Evolutionary conservation across 2,329 filamentous ascomycete species (phyloP), one percentile per base, ranked within the genome.

Genomic region (Macrophomina tecta): DNA sequence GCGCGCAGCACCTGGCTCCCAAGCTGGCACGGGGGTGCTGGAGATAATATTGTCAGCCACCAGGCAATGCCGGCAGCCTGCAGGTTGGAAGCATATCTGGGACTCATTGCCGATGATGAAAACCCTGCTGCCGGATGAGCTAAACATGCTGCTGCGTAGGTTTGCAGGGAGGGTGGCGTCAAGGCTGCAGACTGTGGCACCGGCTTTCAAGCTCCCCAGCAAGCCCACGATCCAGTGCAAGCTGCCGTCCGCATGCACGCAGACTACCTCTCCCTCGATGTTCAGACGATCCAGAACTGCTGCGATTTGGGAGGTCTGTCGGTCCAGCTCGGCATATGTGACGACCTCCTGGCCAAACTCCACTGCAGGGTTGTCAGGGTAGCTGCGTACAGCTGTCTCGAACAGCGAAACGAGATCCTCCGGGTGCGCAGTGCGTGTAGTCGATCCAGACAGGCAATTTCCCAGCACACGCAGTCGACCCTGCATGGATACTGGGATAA

Each of bases 221-320:
- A 80, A 75, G 7, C 74, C 74, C 1, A 78, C 67, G 18, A 81
- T 70, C 79, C 78, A 79, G 69, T 77, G 70, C 11, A 78, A 49
- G 1, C 71, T 71, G 0, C 75, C 55, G 61, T 81, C 78, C 3
- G 77, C 72, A 58, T 77, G 69, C 3, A 80, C 73, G 49, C 72
- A 73, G 0, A 81, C 76, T 12, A 77, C 70, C 4, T 79, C 75
- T 6, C 69, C 71, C 2, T 38, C 8, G 14, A 49, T 36, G 36
- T 18, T 4, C n/a, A 58, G 36, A 4, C 28, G 5, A 7, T 36
- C 2, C 23, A 63, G 42, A 14, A 5, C 23, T 4, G 12, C 16
- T 2, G 42, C 9, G 32, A 49, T 8, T 7, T n/a, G 23, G 7
- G 32, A 34, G 28, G 42, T 14, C 2, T 23, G 30, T 12, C 32